Evolutionary conservation across 2,329 filamentous ascomycete genomes (phyloP).

Genomic region (Colletotrichum lentis): DNA sequence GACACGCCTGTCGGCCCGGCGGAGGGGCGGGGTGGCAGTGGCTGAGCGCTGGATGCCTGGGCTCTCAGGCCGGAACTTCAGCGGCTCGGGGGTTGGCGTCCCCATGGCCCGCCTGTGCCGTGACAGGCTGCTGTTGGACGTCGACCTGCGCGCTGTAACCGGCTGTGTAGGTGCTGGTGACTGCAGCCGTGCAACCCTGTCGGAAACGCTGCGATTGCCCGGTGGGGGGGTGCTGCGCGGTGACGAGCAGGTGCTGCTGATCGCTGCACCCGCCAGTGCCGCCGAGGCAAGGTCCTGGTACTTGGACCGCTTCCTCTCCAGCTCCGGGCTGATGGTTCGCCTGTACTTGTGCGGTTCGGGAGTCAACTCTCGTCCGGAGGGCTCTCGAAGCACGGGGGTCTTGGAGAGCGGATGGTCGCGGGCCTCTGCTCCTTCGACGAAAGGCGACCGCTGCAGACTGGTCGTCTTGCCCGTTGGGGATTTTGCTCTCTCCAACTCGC

Average conservation of each 20-base stretch:
- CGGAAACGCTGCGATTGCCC: constrained; percentile 50
- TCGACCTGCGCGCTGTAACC: constrained; percentile 50
- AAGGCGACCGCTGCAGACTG: constrained; percentile 39
- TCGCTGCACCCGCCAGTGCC: constrained; percentile 41
- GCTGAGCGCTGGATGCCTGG: constrained; percentile 63
- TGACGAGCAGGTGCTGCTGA: constrained; percentile 18
- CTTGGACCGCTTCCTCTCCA: constrained; percentile 40
- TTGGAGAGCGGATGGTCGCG: constrained; percentile 46
- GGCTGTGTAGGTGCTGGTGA: constrained; percentile 39
- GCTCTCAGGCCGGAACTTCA: constrained; percentile 69
- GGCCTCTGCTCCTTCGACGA: constrained; percentile 28
- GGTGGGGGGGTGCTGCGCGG: constrained; percentile 32
- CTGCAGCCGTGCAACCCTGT: constrained; percentile 43
- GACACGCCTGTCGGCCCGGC: constrained; percentile 71
- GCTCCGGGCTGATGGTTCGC: constrained; percentile 38
- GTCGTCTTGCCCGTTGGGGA: constrained; percentile 41
- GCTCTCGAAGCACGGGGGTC: constrained; percentile 53
- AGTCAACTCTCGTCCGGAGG: constrained; percentile 48
- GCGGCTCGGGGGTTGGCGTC: constrained; percentile 59
- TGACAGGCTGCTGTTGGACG: constrained; percentile 64
- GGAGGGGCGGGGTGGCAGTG: constrained; percentile 71
- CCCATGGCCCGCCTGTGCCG: constrained; percentile 49
- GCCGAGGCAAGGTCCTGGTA: constrained; percentile 46
- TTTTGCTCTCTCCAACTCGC: constrained; percentile 28
- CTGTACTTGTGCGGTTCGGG: constrained; percentile 55